Percentiles rank a stretch among this genome's conserved stretches.
Evolutionary conservation across 2,329 filamentous ascomycete species (phyloP).

Genomic region (Claviceps capensis): DNA sequence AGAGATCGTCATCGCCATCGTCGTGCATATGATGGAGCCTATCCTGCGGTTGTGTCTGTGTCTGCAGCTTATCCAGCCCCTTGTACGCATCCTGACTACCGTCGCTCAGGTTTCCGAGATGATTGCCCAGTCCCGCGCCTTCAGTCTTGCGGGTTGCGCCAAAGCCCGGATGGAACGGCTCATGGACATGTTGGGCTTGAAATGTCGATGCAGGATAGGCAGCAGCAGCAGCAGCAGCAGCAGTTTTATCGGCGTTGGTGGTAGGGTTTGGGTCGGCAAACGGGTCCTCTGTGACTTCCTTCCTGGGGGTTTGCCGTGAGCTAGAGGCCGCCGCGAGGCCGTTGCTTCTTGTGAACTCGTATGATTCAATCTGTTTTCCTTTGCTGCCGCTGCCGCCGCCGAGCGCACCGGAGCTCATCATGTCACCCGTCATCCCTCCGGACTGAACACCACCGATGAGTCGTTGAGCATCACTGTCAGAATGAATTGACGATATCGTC

Average conservation of each 20-base stretch:
- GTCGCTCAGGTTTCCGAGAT: conserved; percentile 7
- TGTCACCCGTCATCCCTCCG: not conserved
- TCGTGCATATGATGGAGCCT: conserved; percentile 3
- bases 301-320: conserved; percentile 11
- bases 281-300: conserved; percentile 21
- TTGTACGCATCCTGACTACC: not conserved
- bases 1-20: conserved; percentile 24
- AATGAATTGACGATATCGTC: conserved; percentile 15
- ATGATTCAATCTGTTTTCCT: conserved; percentile 21
- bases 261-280: conserved; percentile 17
- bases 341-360: conserved; percentile 12
- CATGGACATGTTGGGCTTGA: conserved; percentile 15
- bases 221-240: conserved; percentile 6
- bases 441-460: not conserved
- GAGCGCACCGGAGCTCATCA: not conserved
- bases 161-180: conserved; percentile 27
- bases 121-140: not conserved
- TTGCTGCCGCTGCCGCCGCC: conserved; percentile 10
- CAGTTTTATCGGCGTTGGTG: not conserved
- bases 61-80: conserved; percentile 8
- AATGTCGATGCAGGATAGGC: conserved; percentile 9
- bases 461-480: conserved; percentile 7
- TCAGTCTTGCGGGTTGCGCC: conserved; percentile 5
- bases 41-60: conserved; percentile 4
- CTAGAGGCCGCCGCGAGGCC: conserved; percentile 10